These are phyloP conservation scores for Parasitella parasitica DNA, from an alignment of 371 early-diverging fungal genomes.

Conservation along the genomic window DNA sequence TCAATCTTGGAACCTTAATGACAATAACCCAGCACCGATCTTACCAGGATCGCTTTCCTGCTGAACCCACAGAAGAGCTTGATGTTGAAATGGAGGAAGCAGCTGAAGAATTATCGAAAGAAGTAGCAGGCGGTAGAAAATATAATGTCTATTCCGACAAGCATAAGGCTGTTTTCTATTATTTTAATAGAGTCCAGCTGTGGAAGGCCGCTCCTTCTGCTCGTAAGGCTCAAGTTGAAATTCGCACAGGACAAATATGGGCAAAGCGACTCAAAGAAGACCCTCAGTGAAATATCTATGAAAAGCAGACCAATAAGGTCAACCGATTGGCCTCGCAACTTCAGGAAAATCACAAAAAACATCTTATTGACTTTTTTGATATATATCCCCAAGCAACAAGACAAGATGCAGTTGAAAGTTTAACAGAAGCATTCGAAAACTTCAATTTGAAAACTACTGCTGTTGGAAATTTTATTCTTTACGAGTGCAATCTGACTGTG, in stretches of 20 bases:
- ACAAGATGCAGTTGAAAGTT: conserved; percentile 7
- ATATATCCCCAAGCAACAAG: conserved; percentile 4
- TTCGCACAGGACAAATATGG: conserved; percentile 9
- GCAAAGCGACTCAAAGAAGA: conserved; percentile 17
- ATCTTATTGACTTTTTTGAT: conserved; percentile 13
- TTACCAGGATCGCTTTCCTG: conserved; percentile 3
- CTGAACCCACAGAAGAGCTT: conserved; percentile 9
- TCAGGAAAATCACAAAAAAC: conserved; percentile 8
- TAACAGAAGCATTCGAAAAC: conserved; percentile 1
- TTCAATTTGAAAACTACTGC: conserved; percentile 1
- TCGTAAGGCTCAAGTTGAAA: background rate
- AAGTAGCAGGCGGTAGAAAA: background rate
- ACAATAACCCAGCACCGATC: background rate
- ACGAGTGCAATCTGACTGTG: conserved; percentile 11
- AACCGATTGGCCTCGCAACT: conserved; percentile 8
- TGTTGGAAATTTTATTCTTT: conserved; percentile 7
- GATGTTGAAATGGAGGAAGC: background rate
- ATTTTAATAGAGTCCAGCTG: conserved; percentile 9
- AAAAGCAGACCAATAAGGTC: conserved; percentile 13
- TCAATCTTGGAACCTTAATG: conserved; percentile 7
- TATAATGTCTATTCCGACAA: conserved; percentile 10
- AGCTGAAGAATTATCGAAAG: no score
- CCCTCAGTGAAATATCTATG: conserved; percentile 11
- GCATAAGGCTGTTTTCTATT: conserved; percentile 9
- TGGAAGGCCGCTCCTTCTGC: conserved; percentile 7